Percentiles rank a stretch among this genome's conserved stretches.
Evolutionary conservation across 768 basidiomycete species (phyloP).

Genomic region (Mycena epipterygia): DNA sequence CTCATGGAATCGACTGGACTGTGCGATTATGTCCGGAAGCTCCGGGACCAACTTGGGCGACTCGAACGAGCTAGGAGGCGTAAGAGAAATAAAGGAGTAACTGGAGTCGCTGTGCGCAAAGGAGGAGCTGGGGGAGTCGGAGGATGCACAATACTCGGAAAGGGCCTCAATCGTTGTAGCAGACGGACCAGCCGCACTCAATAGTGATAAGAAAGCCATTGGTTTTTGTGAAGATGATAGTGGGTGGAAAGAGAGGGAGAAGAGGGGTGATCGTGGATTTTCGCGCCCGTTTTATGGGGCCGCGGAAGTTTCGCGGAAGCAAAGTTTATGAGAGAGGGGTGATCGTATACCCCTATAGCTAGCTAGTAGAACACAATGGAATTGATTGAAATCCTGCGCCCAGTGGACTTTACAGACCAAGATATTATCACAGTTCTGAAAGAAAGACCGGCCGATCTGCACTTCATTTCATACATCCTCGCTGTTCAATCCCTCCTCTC

Average conservation of each 20-base stretch:
- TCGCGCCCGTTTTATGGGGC: too few relatives aligned
- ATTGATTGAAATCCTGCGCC: too few relatives aligned
- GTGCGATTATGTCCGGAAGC: slow-evolving; percentile 7
- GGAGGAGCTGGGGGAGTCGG: slow-evolving; percentile 15
- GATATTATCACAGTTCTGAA: too few relatives aligned
- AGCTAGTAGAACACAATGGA: too few relatives aligned
- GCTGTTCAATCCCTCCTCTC: too few relatives aligned
- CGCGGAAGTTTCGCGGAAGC: too few relatives aligned
- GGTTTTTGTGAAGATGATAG: background rate
- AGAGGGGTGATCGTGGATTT: too few relatives aligned
- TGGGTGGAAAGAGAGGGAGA: background rate
- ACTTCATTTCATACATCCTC: too few relatives aligned
- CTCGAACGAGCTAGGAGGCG: background rate
- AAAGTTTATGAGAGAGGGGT: too few relatives aligned
- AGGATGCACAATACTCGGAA: slow-evolving; percentile 26
- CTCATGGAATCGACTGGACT: slow-evolving; percentile 17
- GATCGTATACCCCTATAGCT: too few relatives aligned
- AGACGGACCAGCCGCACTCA: slow-evolving; percentile 21
- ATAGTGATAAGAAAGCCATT: background rate
- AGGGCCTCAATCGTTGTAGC: slow-evolving; percentile 15
- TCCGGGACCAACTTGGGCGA: background rate
- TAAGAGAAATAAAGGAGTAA: slow-evolving; percentile 7
- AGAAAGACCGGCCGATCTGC: too few relatives aligned
- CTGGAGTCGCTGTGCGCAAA: background rate
- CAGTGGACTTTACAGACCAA: too few relatives aligned